Base-by-base conservation (phyloP, 805 yeast genomes). In the Diddensiella caesifluorescens region DNA sequence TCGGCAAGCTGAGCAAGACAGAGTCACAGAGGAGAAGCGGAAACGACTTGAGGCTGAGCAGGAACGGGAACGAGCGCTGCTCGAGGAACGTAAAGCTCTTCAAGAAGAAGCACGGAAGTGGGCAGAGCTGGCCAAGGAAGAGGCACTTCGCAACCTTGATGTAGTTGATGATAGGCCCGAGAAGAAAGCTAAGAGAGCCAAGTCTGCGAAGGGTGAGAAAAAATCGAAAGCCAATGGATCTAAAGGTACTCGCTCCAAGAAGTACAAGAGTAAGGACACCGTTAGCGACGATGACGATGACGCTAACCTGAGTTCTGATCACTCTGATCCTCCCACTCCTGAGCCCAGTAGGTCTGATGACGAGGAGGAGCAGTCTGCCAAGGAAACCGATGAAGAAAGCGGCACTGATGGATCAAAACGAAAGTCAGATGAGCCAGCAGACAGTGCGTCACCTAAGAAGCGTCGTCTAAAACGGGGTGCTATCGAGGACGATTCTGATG, bases 1-100 rank as follows among this genome's bases (percentile, higher is more conserved):
- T 32, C 71, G 82, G 50, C 81, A 78, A 44, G 80, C 74, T 49
- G 85, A 77, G 54, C 71, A 63, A 37, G 64, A 56, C 1, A 60
- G 53, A 42, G 61, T 56, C 35, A 73, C 68, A 45, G 71, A 69
- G 41, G 68, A 48, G 67, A 65, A 44, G 41, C 40, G 28, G 6
- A 25, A 23, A 25, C 47, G 44, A 26, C 55, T 47, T 30, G 54
- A 50, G 19, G 53, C 43, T n/a, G 59, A 47, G 42, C 57, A 53
- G 27, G 61, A 53, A 39, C 50, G 49, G 26, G 52, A 52, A 35
- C 21, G 34, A 28, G 29, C 29, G 35, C 55, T 63, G 22, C 62
- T 59, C 35, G 57, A 60, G 38, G 60, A 59, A 51, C 52, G 66
- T 13, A 21, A 35, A 19, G 28, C 29, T 20, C 51, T 61, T 29